Percentiles rank a stretch among this genome's conserved stretches.
Evolutionary conservation across 306 rosid genomes (phyloP).

Genomic region (Dalbergia oliveri): DNA sequence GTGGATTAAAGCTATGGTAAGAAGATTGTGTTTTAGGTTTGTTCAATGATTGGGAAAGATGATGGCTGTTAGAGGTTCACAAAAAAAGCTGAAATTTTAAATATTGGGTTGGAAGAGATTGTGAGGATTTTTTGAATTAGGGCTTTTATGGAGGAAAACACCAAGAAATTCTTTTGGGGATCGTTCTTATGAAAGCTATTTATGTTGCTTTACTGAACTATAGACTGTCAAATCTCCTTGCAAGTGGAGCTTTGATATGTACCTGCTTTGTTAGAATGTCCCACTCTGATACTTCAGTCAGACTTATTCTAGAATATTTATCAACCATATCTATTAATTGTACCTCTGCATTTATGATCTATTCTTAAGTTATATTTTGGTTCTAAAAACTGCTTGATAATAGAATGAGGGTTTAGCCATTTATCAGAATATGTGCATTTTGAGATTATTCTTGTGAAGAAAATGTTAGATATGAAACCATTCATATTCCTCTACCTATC

Average conservation of each 20-base stretch:
- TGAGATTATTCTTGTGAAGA: constrained; percentile 4
- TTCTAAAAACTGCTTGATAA: constrained; percentile 12
- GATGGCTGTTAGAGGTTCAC: background rate
- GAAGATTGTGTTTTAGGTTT: constrained; percentile 1
- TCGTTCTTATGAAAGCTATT: no score
- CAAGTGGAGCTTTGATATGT: constrained; percentile 11
- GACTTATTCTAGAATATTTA: background rate
- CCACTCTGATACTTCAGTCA: background rate
- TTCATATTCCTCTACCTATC: no score
- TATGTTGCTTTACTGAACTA: background rate
- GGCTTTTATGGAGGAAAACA: no score
- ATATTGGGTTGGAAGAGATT: constrained; percentile 2
- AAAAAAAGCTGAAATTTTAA: constrained; percentile 25
- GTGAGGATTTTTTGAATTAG: background rate
- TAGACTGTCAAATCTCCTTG: constrained; percentile 12
- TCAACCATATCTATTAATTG: background rate
- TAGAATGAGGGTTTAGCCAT: background rate
- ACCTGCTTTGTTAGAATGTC: constrained; percentile 7
- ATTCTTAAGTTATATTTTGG: constrained; percentile 20
- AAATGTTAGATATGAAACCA: no score
- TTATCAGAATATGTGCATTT: constrained; percentile 4
- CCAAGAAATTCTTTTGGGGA: no score
- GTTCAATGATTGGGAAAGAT: background rate
- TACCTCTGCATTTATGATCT: constrained; percentile 15
- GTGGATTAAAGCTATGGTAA: constrained; percentile 5